Base-by-base conservation (phyloP, 2,329 filamentous ascomycete species). In the Graphilbum ipis-grandicollis region DNA sequence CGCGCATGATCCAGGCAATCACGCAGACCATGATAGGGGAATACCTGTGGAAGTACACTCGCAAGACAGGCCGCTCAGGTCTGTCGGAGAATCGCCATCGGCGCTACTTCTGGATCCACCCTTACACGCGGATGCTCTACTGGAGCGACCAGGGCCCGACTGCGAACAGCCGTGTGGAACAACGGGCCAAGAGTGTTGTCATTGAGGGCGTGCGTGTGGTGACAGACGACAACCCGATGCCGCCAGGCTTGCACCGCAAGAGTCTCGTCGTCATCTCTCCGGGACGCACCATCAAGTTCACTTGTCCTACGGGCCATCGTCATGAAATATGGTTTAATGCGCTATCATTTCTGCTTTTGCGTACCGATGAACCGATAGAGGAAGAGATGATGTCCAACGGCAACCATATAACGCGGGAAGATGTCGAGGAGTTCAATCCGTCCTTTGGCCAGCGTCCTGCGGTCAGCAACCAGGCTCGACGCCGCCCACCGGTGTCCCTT, bases 21-120 rank as follows among this genome's bases (percentile, higher is more conserved):
- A 98, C 90, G 2, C 88, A 98, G 57, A 96, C 90, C 15, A 98
- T 98, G 90, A 96, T 98, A 51, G 90, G 90, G 39, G 90, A 98
- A 55, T 96, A 88, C 55, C 66, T 98, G 30, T 98, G 90, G 90
- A 98, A 98, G 56, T 98, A 98, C 58, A 98, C 90, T 0, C 79
- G 90, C 49, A 93, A 90, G 61, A 69, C 86, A 41, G 86, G 85
- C n/a, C 78, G 88, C 19, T 80, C 76, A 38, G 81, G 85, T 44
- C 75, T 93, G 58, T 96, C 86, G 0, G 79, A 77, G 47, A 93
- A 86, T 39, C 74, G 90, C 36, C 90, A 98, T 56, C 75, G 83
- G 43, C 77, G 90, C 23, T 98, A 94, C 65, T 98, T 98, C 68
- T 98, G 90, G 90, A 83, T 98, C 18, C 90, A 98, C 53, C 90